phyloP scores from a whole-genome alignment of 2,329 filamentous ascomycete species.

The Penicillium sp. region DNA sequence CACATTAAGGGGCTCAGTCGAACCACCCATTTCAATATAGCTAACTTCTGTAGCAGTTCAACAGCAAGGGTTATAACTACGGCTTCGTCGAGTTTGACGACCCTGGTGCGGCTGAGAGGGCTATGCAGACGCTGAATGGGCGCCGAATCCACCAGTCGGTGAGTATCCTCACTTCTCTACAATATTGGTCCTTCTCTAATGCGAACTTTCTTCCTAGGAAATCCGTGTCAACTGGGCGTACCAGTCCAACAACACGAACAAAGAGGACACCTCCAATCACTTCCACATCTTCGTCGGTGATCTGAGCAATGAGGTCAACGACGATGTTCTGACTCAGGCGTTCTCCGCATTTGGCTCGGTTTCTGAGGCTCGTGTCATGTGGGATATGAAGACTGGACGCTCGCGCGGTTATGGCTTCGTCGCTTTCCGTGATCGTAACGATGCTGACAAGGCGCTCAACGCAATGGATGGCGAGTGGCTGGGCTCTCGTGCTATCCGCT shows the following conservation, averaged over 20 bases:
- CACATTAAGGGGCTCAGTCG: too few species aligned
- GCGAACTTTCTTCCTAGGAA: slow-evolving; percentile 63
- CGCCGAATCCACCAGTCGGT: slow-evolving; percentile 94
- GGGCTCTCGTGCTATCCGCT: slow-evolving; percentile 94
- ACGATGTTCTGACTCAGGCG: slow-evolving; percentile 88
- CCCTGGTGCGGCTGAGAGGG: slow-evolving; percentile 91
- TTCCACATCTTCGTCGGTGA: slow-evolving; percentile 99
- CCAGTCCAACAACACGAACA: slow-evolving; percentile 90
- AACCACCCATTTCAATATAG: too few species aligned
- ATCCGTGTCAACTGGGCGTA: slow-evolving; percentile 99
- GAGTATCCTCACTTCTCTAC: slow-evolving; percentile 1
- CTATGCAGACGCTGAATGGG: slow-evolving; percentile 96
- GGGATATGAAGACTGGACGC: slow-evolving; percentile 99
- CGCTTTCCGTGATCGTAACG: slow-evolving; percentile 88
- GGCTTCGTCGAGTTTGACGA: slow-evolving; percentile 99
- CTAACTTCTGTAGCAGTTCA: slow-evolving; percentile 39
- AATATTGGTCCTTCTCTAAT: not conserved
- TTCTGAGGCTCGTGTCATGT: slow-evolving; percentile 98
- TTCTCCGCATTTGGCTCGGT: slow-evolving; percentile 96
- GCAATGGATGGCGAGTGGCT: slow-evolving; percentile 99
- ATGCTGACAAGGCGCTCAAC: slow-evolving; percentile 94
- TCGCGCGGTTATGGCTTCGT: slow-evolving; percentile 98
- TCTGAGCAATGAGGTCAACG: slow-evolving; percentile 97
- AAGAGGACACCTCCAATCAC: slow-evolving; percentile 97
- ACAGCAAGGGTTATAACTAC: slow-evolving; percentile 98